These are phyloP conservation scores for Warburgia ugandensis DNA, from an alignment of 164 flowering plant species.

Conservation along the genomic window DNA sequence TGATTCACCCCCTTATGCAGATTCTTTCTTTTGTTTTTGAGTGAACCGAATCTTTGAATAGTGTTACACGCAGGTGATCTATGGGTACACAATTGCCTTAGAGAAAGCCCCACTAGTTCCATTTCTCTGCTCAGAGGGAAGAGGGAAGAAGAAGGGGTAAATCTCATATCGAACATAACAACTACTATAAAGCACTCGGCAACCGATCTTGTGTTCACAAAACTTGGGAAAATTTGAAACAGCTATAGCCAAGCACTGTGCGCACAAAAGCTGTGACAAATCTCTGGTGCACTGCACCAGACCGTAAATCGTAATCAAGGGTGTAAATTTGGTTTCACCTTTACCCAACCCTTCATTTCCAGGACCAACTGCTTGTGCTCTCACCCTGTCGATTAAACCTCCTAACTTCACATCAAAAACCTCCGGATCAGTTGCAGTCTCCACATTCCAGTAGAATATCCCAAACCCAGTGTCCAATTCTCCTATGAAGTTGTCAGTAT, in stretches of 20 bases:
- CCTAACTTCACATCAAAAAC: neutral
- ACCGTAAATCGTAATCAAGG: constrained; percentile 5
- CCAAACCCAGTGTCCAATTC: constrained; percentile 9
- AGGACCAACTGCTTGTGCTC: neutral
- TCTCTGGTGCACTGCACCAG: constrained; percentile 15
- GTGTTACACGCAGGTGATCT: too few relatives aligned
- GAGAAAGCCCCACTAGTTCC: neutral
- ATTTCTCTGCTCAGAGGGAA: neutral
- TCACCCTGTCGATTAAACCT: neutral
- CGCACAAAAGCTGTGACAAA: constrained; percentile 1
- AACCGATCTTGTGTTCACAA: constrained; percentile 5
- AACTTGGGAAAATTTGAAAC: constrained; percentile 1
- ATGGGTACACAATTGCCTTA: neutral
- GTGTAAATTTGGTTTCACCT: neutral
- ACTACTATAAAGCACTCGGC: constrained; percentile 10
- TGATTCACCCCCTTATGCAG: too few relatives aligned
- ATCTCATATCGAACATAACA: constrained; percentile 12
- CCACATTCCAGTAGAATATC: constrained; percentile 6
- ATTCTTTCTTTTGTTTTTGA: too few relatives aligned
- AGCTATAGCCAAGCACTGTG: constrained; percentile 10
- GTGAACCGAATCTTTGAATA: too few relatives aligned
- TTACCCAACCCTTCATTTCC: constrained; percentile 3
- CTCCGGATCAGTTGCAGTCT: neutral
- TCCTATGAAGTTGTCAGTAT: constrained; percentile 4
- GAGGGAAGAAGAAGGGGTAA: constrained; percentile 14